Evolutionary conservation across 306 rosid species (phyloP).

Genomic region (Lathyrus sativus): DNA sequence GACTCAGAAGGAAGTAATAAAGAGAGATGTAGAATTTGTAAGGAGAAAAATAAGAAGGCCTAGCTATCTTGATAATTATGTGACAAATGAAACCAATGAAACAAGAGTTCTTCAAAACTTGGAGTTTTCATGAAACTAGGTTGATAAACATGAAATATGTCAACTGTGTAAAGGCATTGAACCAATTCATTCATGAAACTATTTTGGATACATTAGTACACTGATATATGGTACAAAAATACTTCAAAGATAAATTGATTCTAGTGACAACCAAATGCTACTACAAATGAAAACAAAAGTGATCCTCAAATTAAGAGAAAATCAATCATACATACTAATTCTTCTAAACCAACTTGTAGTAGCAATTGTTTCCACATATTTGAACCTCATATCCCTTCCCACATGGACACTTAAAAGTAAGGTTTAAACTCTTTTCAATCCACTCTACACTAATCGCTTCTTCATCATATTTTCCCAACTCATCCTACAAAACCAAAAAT

Average conservation of each 20-base stretch:
- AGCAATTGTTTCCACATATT: slow-evolving; percentile 49
- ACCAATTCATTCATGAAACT: neutral
- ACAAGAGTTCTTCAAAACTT: too few species aligned
- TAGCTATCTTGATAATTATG: too few species aligned
- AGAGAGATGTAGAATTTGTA: too few species aligned
- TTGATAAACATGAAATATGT: too few species aligned
- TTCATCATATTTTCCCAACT: slow-evolving; percentile 38
- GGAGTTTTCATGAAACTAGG: too few species aligned
- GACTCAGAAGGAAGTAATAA: too few species aligned
- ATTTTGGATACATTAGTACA: too few species aligned
- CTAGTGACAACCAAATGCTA: slow-evolving; percentile 15
- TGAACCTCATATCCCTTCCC: slow-evolving; percentile 60
- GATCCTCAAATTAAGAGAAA: neutral
- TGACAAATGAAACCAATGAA: too few species aligned
- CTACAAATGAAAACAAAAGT: slow-evolving; percentile 11
- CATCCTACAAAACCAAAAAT: slow-evolving; percentile 37
- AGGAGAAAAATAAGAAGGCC: too few species aligned
- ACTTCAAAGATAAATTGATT: slow-evolving; percentile 3
- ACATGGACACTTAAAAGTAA: slow-evolving; percentile 62
- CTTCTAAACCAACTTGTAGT: slow-evolving; percentile 59
- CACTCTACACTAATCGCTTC: slow-evolving; percentile 60
- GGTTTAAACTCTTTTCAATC: slow-evolving; percentile 44
- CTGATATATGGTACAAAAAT: neutral
- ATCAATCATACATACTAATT: neutral
- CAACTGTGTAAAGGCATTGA: too few species aligned